Percentiles rank a stretch among this genome's conserved stretches.
Evolutionary conservation across 2,329 filamentous ascomycete genomes (phyloP).

Genomic region (Hymenoscyphus fraxineus): DNA sequence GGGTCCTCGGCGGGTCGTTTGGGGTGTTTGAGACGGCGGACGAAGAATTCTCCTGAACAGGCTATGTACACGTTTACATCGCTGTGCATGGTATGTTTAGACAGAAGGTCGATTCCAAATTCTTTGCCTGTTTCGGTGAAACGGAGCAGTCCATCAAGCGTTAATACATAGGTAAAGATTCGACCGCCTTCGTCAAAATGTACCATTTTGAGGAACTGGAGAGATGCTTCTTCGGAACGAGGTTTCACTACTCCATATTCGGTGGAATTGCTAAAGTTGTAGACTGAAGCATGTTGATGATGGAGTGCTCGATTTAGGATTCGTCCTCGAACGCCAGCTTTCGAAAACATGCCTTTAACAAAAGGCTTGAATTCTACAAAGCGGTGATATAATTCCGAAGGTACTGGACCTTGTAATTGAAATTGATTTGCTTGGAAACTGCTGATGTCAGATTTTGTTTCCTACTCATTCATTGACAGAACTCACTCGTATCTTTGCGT

Average conservation of each 20-base stretch:
- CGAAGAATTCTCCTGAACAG: conserved; percentile 89
- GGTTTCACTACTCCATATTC: conserved; percentile 65
- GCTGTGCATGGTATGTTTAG: conserved; percentile 96
- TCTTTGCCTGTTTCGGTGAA: conserved; percentile 97
- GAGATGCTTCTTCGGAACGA: conserved; percentile 66
- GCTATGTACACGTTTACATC: conserved; percentile 89
- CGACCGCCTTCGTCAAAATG: conserved; percentile 83
- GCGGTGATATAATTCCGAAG: conserved; percentile 77
- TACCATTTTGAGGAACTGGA: conserved; percentile 79
- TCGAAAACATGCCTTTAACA: conserved; percentile 83
- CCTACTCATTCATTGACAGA: neutral
- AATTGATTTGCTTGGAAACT: conserved; percentile 93
- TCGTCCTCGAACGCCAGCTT: conserved; percentile 70
- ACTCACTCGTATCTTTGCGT: conserved; percentile 73
- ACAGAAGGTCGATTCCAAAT: conserved; percentile 88
- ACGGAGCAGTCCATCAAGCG: conserved; percentile 77
- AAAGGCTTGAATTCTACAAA: conserved; percentile 92
- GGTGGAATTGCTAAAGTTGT: conserved; percentile 79
- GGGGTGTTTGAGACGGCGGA: conserved; percentile 63
- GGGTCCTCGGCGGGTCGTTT: conserved; percentile 41
- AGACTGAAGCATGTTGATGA: conserved; percentile 84
- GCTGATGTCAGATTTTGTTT: conserved; percentile 17
- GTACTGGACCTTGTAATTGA: conserved; percentile 80
- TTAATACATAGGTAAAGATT: conserved; percentile 89
- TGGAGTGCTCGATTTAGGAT: conserved; percentile 82